These are phyloP conservation scores for Rubus parviflorus DNA, from an alignment of 306 rosid genomes.

Conservation along the genomic window DNA sequence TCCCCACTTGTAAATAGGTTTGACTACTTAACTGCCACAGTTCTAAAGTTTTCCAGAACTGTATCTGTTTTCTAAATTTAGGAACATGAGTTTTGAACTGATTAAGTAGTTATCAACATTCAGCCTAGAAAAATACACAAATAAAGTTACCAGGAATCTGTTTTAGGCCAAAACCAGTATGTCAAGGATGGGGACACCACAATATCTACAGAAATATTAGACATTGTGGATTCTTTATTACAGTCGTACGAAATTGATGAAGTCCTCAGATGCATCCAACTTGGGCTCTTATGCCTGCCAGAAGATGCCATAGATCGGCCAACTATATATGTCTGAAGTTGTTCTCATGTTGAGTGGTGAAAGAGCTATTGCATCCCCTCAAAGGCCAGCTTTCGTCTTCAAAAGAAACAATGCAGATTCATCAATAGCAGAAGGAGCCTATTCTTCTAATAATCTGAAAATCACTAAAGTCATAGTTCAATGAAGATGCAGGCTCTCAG, in stretches of 20 bases:
- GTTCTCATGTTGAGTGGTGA: slow-evolving; percentile 1
- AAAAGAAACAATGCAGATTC: not conserved
- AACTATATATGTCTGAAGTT: not conserved
- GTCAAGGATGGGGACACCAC: not conserved
- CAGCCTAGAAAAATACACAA: too few species aligned
- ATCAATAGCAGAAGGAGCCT: not conserved
- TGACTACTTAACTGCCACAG: too few species aligned
- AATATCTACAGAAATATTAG: not conserved
- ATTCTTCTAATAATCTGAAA: slow-evolving; percentile 1
- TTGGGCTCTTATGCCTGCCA: not conserved
- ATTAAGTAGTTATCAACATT: too few species aligned
- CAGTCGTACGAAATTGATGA: not conserved
- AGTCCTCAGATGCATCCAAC: slow-evolving; percentile 1
- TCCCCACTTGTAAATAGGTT: too few species aligned
- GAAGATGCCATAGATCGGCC: not conserved
- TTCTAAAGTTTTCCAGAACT: too few species aligned
- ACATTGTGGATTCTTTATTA: not conserved
- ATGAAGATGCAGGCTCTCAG: not conserved
- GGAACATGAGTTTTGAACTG: too few species aligned
- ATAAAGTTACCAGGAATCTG: too few species aligned
- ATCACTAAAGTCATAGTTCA: not conserved
- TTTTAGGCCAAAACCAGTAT: not conserved
- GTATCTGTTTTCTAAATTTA: too few species aligned
- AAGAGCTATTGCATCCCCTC: not conserved
- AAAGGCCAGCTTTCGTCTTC: not conserved